These are phyloP conservation scores for Tephrocybe sp. DNA, from an alignment of 768 basidiomycete genomes.

Conservation along the genomic window DNA sequence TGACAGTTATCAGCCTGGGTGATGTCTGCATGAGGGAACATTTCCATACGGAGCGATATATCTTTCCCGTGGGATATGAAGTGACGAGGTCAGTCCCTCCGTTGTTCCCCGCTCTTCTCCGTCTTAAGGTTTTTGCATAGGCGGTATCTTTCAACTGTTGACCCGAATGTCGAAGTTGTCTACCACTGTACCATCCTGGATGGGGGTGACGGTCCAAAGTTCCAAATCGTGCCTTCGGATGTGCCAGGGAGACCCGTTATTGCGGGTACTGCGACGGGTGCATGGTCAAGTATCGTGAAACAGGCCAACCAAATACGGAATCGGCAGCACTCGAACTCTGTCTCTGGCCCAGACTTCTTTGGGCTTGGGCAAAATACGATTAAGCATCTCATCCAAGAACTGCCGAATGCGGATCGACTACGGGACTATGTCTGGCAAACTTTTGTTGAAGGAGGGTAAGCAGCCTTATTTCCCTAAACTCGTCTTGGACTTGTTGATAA, in stretches of 20 bases:
- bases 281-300: constrained; percentile 82
- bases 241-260: constrained; percentile 68
- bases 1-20: constrained; percentile 76
- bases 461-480: constrained; percentile 34
- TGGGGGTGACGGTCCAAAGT: constrained; percentile 83
- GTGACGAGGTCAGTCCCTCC: constrained; percentile 59
- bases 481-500: neutral
- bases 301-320: constrained; percentile 80
- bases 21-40: constrained; percentile 79
- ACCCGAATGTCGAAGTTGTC: constrained; percentile 63
- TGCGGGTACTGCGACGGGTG: constrained; percentile 85
- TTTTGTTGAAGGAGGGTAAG: constrained; percentile 84
- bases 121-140: constrained; percentile 30
- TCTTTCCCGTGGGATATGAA: constrained; percentile 86
- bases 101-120: neutral
- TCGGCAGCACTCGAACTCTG: constrained; percentile 81
- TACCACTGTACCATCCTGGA: constrained; percentile 85
- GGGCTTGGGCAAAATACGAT: constrained; percentile 86
- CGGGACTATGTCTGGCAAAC: constrained; percentile 86
- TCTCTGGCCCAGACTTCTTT: constrained; percentile 88
- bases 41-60: constrained; percentile 86
- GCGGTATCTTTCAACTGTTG: constrained; percentile 74
- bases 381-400: constrained; percentile 86
- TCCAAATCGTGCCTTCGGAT: constrained; percentile 78
- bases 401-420: constrained; percentile 67